Evolutionary conservation across 768 basidiomycete species (phyloP), one percentile per base, ranked within the genome.

Genomic region (Phlebiopsis flavidoalba): DNA sequence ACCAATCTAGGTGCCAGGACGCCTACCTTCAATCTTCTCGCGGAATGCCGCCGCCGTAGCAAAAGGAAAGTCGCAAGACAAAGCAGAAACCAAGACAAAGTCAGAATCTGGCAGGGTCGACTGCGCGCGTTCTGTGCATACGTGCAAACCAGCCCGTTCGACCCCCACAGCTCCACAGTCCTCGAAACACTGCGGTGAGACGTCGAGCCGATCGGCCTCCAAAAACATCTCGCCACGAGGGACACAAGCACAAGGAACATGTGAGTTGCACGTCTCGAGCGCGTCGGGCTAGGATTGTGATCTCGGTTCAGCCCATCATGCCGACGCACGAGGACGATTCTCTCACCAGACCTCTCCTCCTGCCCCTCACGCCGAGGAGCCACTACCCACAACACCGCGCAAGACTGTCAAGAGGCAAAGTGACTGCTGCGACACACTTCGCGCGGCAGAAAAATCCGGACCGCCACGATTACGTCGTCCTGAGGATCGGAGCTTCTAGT

Each of bases 21-120:
- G 60, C 63, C 14, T 64, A 64, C 21, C 56, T 59, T 12, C 57
- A n/a, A 56, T 6, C 12, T 64, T 11, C 35, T 57, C 10, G 63
- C 61, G 35, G 47, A 57, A 14, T 26, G 49, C 15, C 43, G 47
- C n/a, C 59, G 37, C 24, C n/a, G 54, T 8, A 43, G 47, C 57
- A 62, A 48, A 36, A 26, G 35, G 14, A 55, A 56, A 26, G 31
- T 1, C 40, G 51, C 8, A 53, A 52, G 58, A 46, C n/a, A n/a
- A n/a, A n/a, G n/a, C n/a, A n/a, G n/a, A n/a, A n/a, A n/a, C n/a
- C n/a, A n/a, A n/a, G n/a, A n/a, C 58, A 4, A 58, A 54, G 33
- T 43, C 56, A 12, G 46, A 22, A 31, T 53, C 56, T 17, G 26
- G 54, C 47, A 43, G 33, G n/a, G 17, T 47, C 60, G 3, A 31